These are phyloP conservation scores for Begonia masoniana DNA, from an alignment of 306 rosid species.

Conservation along the genomic window DNA sequence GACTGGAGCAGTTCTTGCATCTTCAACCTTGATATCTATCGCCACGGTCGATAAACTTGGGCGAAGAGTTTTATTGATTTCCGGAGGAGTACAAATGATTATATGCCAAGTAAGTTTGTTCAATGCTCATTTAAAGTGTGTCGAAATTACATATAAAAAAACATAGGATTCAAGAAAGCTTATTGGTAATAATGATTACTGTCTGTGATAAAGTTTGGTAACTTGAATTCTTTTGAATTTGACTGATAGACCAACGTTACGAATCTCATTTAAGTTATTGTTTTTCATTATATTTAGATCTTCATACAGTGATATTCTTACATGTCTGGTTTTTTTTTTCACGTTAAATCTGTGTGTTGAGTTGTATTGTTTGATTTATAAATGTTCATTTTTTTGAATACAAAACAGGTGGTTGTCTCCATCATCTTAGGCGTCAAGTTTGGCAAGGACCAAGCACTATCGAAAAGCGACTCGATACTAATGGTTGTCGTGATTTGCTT, in stretches of 20 bases:
- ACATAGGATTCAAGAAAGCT: too few species aligned
- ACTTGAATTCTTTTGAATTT: too few species aligned
- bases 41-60: constrained; percentile 73
- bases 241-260: too few species aligned
- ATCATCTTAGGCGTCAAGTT: constrained; percentile 57
- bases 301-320: too few species aligned
- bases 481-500: constrained; percentile 68
- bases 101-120: constrained; percentile 52
- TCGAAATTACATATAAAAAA: too few species aligned
- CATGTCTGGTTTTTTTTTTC: background rate
- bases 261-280: too few species aligned
- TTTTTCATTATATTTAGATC: too few species aligned
- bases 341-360: too few species aligned
- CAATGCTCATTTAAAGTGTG: too few species aligned
- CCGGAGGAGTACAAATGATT: constrained; percentile 85
- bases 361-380: too few species aligned
- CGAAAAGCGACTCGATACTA: constrained; percentile 43
- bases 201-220: too few species aligned
- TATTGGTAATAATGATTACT: too few species aligned
- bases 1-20: constrained; percentile 79
- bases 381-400: background rate
- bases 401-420: constrained; percentile 54
- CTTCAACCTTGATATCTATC: constrained; percentile 66
- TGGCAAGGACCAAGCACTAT: constrained; percentile 31
- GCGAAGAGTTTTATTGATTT: constrained; percentile 53